Base-by-base conservation (phyloP, 441 rosid species). In the Brassica balearica region DNA sequence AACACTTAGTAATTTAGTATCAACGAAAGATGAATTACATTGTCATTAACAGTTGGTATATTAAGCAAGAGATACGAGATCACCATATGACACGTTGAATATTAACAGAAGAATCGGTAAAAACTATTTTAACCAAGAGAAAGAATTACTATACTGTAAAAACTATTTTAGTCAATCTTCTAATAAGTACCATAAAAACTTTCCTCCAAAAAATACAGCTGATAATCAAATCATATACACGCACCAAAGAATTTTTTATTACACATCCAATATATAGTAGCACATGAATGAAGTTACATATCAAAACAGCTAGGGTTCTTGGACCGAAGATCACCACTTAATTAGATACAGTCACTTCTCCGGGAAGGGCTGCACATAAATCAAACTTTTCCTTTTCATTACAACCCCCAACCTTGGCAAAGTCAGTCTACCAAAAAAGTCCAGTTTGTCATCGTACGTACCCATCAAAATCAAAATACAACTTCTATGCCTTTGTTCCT, bases 301-400 rank as follows among this genome's bases (percentile, higher is more conserved):
- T 25, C 17, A 71, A 48, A 19, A 65, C 14, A 41, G 11, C 56
- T 59, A 72, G 63, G 77, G 53, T 20, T 66, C 48, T 53, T 17
- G 6, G 1, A 41, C 75, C 60, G 19, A 58, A 6, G 36, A 59
- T 41, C 20, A 64, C 48, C 34, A 36, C 71, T 38, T 71, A 41
- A 20, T 65, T 78, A 72, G 77, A 72, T 59, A 59, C 77, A 72
- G 73, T 67, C 73, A 67, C 69, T 72, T 78, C 73, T 60, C 73
- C 69, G 8, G 2, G 73, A 78, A 78, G 81, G 64, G 69, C 69
- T 32, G 81, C 77, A 78, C 73, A 68, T 71, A 77, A 58, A 12
- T 77, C 22, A 59, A 78, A 60, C 73, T 32, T 66, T 78, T 66
- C 58, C 73, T 32, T 66, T 78, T 66, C 58, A 48, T 72, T 36